A percentile compares a stretch with the other conserved stretches of the same genome.
Evolutionary conservation across 805 yeast species (phyloP).

Genomic region (Cyberlindnera subsufficiens): DNA sequence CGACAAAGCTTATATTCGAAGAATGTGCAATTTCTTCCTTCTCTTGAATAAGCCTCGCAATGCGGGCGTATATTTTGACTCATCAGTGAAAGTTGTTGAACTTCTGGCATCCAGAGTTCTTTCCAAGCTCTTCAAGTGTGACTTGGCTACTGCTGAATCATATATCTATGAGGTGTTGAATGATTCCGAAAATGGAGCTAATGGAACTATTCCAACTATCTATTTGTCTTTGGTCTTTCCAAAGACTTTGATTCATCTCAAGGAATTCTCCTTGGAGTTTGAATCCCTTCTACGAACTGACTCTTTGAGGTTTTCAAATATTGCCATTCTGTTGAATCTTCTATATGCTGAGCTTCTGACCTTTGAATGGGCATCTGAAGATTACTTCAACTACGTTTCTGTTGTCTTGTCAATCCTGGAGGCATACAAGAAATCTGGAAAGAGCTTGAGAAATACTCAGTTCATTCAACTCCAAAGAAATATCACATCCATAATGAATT

Average conservation of each 20-base stretch:
- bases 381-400: slow-evolving; percentile 22
- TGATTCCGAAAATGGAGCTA: slow-evolving; percentile 8
- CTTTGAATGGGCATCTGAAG: slow-evolving; percentile 22
- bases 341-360: slow-evolving; percentile 17
- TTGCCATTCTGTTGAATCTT: slow-evolving; percentile 16
- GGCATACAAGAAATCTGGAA: slow-evolving; percentile 15
- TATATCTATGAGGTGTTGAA: slow-evolving; percentile 14
- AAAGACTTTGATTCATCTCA: slow-evolving; percentile 23
- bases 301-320: slow-evolving; percentile 15
- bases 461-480: slow-evolving; percentile 14
- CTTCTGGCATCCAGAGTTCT: slow-evolving; percentile 33
- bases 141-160: slow-evolving; percentile 15
- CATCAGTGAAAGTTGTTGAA: slow-evolving; percentile 26
- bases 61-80: slow-evolving; percentile 23
- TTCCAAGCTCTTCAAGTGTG: slow-evolving; percentile 22
- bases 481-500: slow-evolving; percentile 12
- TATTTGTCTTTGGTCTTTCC: slow-evolving; percentile 25
- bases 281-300: slow-evolving; percentile 12
- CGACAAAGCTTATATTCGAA: slow-evolving; percentile 17
- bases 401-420: slow-evolving; percentile 18
- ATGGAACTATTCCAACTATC: slow-evolving; percentile 12
- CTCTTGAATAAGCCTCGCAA: slow-evolving; percentile 28
- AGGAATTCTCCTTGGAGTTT: slow-evolving; percentile 24
- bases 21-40: slow-evolving; percentile 24
- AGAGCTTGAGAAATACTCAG: slow-evolving; percentile 10